Percentiles rank a stretch among this genome's conserved stretches.
Evolutionary conservation across 2,329 filamentous ascomycete genomes (phyloP).

Genomic region (Herpotrichia juniperi): DNA sequence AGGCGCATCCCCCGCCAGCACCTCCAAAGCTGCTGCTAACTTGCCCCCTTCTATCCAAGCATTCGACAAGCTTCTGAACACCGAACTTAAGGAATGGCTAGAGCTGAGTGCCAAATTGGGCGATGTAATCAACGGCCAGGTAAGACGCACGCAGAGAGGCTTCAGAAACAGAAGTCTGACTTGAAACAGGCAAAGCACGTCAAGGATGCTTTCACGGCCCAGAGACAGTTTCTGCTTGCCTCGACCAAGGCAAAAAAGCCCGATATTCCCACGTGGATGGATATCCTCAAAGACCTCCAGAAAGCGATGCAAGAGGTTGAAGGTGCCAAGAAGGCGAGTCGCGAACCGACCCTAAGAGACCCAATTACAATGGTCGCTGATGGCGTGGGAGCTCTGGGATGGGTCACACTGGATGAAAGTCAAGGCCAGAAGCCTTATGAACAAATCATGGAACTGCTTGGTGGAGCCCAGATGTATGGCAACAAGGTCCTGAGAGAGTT

Average conservation of each 20-base stretch:
- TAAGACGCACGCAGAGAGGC: conserved; percentile 44
- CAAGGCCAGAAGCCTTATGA: conserved; percentile 72
- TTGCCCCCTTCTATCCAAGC: conserved; percentile 75
- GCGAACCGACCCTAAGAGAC: conserved; percentile 75
- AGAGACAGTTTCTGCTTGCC: conserved; percentile 86
- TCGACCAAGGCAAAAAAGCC: conserved; percentile 93
- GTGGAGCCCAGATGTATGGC: conserved; percentile 89
- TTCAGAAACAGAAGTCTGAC: conserved; percentile 5
- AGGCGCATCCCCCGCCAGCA: conserved; percentile 28
- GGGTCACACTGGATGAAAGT: conserved; percentile 76
- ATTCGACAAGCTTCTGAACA: conserved; percentile 79
- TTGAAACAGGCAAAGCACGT: conserved; percentile 59
- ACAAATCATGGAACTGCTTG: conserved; percentile 81
- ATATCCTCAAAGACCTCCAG: conserved; percentile 86
- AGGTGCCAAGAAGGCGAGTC: conserved; percentile 81
- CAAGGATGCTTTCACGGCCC: conserved; percentile 75
- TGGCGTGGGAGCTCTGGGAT: conserved; percentile 86
- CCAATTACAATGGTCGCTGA: conserved; percentile 88
- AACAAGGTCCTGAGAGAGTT: conserved; percentile 92
- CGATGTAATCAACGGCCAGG: conserved; percentile 79
- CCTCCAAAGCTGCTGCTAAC: conserved; percentile 46
- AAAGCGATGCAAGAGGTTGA: conserved; percentile 79
- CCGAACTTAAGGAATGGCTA: conserved; percentile 78
- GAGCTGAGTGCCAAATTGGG: conserved; percentile 79
- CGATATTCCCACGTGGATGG: conserved; percentile 72